Base-by-base conservation (phyloP, 2,329 filamentous ascomycete genomes). In the Sclerotinia spermophila region DNA sequence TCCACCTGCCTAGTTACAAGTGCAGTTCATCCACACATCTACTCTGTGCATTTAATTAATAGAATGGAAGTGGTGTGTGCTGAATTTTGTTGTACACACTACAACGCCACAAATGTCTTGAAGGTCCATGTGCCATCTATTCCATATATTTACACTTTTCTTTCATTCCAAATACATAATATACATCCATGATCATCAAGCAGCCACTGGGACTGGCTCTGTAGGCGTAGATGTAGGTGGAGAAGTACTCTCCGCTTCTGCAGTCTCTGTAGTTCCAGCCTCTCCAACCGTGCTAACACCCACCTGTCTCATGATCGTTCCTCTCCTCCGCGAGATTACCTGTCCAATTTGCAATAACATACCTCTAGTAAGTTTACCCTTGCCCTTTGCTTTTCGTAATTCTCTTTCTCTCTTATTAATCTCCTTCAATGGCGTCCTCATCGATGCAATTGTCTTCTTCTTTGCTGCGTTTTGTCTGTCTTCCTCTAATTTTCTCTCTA, bases 401-500 rank as follows among this genome's bases (percentile, higher is more conserved):
- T 76, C 74, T 68, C 76, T 74, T 68, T 75, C 76, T 24, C 71
- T 72, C 51, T 74, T 75, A 51, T 79, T 78, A 48, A 76, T 66
- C 55, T 79, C 77, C 61, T 77, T 77, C 44, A 79, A 51, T 56
- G 79, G 79, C 13, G 77, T 79, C 38, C 73, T 71, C 79, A 80
- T 80, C 69, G 75, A 44, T 48, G 72, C 68, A 8, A 70, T 60
- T 60, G 71, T 45, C 70, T 74, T 76, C 71, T 78, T 76, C 70
- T 74, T 75, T 30, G 71, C 75, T 60, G 82, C 80, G 76, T 81
- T 79, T 73, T 81, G 82, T 62, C 81, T 80, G 72, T 87, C 89
- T 79, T 90, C 86, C 71, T 84, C 82, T 80, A 88, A 84, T 84
- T 90, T 90, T 81, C 84, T 82, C 74, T 84, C 84, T 67, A 94